phyloP scores from a whole-genome alignment of 441 rosid genomes.

The Pelargonium exstipulatum region DNA sequence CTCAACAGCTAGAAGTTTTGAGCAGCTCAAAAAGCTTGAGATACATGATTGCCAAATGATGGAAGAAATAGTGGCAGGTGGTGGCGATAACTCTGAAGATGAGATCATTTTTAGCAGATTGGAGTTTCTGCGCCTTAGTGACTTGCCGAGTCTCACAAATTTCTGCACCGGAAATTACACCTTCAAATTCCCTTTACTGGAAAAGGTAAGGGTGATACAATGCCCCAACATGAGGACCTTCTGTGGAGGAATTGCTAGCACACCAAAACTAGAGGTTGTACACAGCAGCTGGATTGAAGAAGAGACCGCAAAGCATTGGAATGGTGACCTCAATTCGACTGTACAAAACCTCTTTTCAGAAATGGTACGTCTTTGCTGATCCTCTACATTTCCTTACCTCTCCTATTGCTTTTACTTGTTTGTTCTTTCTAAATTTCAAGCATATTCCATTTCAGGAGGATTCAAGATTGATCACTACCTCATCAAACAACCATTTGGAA shows the following conservation, averaged over 20 bases:
- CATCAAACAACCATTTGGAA: background rate
- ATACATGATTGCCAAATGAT: background rate
- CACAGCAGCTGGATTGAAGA: background rate
- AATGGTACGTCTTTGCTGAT: background rate
- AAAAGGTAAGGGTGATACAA: background rate
- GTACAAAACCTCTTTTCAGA: background rate
- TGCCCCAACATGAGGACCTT: background rate
- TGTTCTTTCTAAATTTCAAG: too few relatives aligned
- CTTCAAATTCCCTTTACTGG: background rate
- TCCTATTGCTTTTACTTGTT: background rate
- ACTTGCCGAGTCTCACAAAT: background rate
- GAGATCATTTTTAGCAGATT: background rate
- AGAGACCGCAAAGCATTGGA: constrained; percentile 1
- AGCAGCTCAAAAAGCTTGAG: background rate
- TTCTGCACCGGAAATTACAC: background rate
- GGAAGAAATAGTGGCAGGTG: background rate
- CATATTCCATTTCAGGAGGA: background rate
- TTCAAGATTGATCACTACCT: background rate
- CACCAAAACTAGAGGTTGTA: constrained; percentile 17
- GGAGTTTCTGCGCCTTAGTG: background rate
- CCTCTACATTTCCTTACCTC: background rate
- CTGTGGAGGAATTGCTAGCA: background rate
- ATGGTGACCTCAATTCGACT: constrained; percentile 20
- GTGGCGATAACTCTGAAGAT: background rate
- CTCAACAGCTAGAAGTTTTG: background rate